Evolutionary conservation across 2,329 filamentous ascomycete genomes (phyloP).

Genomic region (Aphanocladium album): DNA sequence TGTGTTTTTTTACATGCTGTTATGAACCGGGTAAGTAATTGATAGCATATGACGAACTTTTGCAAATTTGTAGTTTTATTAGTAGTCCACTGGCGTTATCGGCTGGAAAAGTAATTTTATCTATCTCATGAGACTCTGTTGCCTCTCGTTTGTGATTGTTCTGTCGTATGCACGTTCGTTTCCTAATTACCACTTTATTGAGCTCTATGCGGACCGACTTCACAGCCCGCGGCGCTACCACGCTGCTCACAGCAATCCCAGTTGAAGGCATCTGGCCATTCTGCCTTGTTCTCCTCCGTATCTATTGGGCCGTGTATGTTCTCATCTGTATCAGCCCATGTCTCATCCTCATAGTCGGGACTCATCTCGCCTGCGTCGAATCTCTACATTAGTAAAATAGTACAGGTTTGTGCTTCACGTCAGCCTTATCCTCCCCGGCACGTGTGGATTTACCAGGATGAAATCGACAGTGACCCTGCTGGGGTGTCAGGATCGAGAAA

Average conservation of each 20-base stretch:
- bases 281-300: constrained; percentile 9
- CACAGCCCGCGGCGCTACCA: constrained; percentile 15
- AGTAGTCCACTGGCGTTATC: constrained; percentile 6
- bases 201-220: neutral
- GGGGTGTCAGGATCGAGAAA: neutral
- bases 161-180: no score
- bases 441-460: neutral
- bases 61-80: constrained; percentile 13
- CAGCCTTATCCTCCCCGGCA: no score
- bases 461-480: neutral
- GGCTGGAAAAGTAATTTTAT: constrained; percentile 11
- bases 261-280: constrained; percentile 18
- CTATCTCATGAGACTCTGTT: neutral
- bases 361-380: neutral
- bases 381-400: constrained; percentile 1
- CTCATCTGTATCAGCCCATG: constrained; percentile 17
- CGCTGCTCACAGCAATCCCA: constrained; percentile 20
- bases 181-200: neutral
- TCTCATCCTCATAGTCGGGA: constrained; percentile 8
- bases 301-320: constrained; percentile 15
- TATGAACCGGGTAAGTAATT: constrained; percentile 14
- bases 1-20: constrained; percentile 9
- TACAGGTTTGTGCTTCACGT: neutral
- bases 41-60: neutral
- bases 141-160: neutral